Conservation (phyloP, 495 filamentous ascomycete species). For the Podospora appendiculata region DNA sequence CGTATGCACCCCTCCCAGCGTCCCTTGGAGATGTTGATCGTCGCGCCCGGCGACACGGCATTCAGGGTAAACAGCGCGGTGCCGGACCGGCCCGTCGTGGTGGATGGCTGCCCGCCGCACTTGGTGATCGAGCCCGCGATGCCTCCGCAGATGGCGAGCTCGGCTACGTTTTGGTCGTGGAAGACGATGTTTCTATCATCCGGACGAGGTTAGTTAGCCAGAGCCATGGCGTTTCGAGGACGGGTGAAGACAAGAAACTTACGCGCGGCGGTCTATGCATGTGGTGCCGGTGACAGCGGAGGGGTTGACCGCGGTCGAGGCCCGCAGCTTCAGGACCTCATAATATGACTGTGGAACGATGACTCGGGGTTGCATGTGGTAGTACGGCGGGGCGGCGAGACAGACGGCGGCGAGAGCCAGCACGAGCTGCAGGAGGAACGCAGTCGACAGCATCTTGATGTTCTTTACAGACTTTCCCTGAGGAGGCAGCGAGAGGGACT, state of each 20-base stretch:
- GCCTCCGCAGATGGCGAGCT: slow-evolving; percentile 46
- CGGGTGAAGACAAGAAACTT: slow-evolving; percentile 3
- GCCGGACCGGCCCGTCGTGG: slow-evolving; percentile 34
- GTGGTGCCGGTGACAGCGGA: slow-evolving; percentile 23
- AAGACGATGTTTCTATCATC: slow-evolving; percentile 39
- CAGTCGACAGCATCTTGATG: slow-evolving; percentile 4
- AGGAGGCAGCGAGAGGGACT: too few relatives aligned
- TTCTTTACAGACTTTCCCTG: slow-evolving; percentile 1
- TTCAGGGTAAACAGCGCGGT: slow-evolving; percentile 40
- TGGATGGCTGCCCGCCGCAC: slow-evolving; percentile 30
- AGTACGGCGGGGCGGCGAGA: slow-evolving; percentile 11
- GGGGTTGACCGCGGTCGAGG: slow-evolving; percentile 24
- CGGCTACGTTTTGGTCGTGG: slow-evolving; percentile 46
- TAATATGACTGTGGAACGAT: slow-evolving; percentile 22
- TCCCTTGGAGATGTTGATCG: slow-evolving; percentile 42
- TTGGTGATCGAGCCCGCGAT: slow-evolving; percentile 37
- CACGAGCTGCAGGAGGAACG: slow-evolving; percentile 11
- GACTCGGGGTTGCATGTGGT: slow-evolving; percentile 13
- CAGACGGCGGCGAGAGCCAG: slow-evolving; percentile 3
- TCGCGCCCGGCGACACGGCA: slow-evolving; percentile 25
- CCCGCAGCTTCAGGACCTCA: slow-evolving; percentile 28
- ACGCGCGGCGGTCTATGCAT: slow-evolving; percentile 30
- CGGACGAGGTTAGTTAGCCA: background rate
- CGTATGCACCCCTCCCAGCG: slow-evolving; percentile 44
- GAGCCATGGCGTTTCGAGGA: too few relatives aligned